phyloP scores from a whole-genome alignment of 2,329 filamentous ascomycete species.

The Exserohilum rostratum region DNA sequence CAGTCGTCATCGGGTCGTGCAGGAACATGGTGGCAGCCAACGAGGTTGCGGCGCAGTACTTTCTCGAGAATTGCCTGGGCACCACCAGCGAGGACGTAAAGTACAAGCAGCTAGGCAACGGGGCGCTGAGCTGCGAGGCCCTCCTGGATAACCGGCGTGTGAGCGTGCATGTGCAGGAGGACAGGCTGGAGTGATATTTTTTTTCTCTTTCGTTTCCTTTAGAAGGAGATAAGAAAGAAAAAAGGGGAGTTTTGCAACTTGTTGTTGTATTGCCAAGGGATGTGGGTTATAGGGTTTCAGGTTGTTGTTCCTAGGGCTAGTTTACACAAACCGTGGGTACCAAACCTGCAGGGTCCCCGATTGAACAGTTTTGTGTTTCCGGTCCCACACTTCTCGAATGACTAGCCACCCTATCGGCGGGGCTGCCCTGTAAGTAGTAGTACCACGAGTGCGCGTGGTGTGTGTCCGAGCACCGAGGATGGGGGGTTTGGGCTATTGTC shows the following conservation, averaged over 20 bases:
- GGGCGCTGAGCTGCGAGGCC: constrained; percentile 9
- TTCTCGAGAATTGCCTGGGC: constrained; percentile 7
- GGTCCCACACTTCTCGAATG: background rate
- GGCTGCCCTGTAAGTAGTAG: too few species aligned
- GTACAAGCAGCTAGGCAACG: constrained; percentile 7
- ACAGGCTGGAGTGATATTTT: constrained; percentile 5
- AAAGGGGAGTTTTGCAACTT: too few species aligned
- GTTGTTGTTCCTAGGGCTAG: too few species aligned
- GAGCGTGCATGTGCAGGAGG: constrained; percentile 9
- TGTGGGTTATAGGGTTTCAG: constrained; percentile 3
- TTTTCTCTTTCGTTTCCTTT: too few species aligned
- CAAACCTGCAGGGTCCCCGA: constrained; percentile 6
- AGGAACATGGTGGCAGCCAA: constrained; percentile 7
- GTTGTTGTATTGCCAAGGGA: background rate
- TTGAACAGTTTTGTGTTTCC: too few species aligned
- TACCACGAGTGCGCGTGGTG: too few species aligned
- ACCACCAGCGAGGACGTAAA: constrained; percentile 1
- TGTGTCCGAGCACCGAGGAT: background rate
- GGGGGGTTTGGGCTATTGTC: too few species aligned
- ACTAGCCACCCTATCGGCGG: background rate
- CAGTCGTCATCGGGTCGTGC: background rate
- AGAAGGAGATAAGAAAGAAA: too few species aligned
- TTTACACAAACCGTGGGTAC: too few species aligned
- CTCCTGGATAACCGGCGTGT: background rate
- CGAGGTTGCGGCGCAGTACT: constrained; percentile 11